A percentile compares a stretch with the other conserved stretches of the same genome.
These are phyloP conservation scores for Isatis tinctoria DNA, from an alignment of 345 rosid species.

Conservation along the genomic window DNA sequence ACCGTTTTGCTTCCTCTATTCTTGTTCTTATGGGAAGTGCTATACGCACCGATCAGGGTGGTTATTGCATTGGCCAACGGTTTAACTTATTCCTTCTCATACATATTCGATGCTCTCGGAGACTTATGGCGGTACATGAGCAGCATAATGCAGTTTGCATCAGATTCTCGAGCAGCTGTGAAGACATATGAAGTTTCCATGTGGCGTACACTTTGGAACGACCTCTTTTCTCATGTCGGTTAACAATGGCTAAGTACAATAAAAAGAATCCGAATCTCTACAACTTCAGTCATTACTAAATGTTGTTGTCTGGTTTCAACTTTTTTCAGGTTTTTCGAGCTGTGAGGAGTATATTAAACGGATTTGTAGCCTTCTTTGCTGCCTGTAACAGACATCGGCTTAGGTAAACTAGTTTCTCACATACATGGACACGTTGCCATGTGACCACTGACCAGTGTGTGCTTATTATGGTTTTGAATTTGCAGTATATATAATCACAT, in stretches of 20 bases:
- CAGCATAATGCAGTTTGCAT: slow-evolving; percentile 50
- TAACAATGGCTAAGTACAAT: background rate
- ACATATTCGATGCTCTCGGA: slow-evolving; percentile 40
- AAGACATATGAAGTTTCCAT: slow-evolving; percentile 64
- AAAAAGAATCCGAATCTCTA: background rate
- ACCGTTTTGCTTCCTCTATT: slow-evolving; percentile 56
- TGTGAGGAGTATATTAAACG: slow-evolving; percentile 80
- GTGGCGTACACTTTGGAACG: slow-evolving; percentile 95
- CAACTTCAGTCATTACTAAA: background rate
- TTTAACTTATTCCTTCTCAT: slow-evolving; percentile 42
- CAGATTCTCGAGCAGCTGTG: slow-evolving; percentile 59
- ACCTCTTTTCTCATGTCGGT: slow-evolving; percentile 89
- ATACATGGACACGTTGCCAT: background rate
- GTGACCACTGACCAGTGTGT: background rate
- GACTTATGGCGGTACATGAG: slow-evolving; percentile 56
- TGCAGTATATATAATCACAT: slow-evolving; percentile 52
- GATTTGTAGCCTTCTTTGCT: slow-evolving; percentile 78
- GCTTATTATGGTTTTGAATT: background rate
- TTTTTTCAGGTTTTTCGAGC: slow-evolving; percentile 85
- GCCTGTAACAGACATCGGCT: slow-evolving; percentile 99
- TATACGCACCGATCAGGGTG: slow-evolving; percentile 62
- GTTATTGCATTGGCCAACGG: slow-evolving; percentile 48
- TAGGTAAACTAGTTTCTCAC: slow-evolving; percentile 42
- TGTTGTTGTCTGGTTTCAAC: background rate
- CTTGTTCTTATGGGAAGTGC: slow-evolving; percentile 63